These are phyloP conservation scores for Brassica carinata DNA, from an alignment of 345 rosid species.

Conservation along the genomic window DNA sequence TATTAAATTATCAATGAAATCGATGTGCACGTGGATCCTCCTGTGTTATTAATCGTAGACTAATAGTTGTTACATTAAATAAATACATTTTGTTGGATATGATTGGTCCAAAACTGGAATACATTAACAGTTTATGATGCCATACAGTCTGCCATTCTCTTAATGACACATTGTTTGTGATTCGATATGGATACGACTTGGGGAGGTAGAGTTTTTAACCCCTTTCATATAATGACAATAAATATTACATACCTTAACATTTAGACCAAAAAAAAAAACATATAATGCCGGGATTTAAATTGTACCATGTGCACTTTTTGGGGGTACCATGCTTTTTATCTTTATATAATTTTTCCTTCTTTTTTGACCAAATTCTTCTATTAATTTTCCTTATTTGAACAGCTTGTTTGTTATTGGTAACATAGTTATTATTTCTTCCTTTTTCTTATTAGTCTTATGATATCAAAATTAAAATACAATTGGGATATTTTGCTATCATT, in stretches of 20 bases:
- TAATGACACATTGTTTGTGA: constrained; percentile 32
- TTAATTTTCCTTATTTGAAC: too few species aligned
- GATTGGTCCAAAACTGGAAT: too few species aligned
- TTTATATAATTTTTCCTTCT: neutral
- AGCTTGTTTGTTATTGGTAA: too few species aligned
- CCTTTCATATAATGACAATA: neutral
- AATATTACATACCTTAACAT: too few species aligned
- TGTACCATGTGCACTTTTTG: constrained; percentile 4
- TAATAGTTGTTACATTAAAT: neutral
- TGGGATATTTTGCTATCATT: neutral
- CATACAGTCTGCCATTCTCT: constrained; percentile 48
- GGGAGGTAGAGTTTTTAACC: constrained; percentile 20
- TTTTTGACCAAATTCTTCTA: too few species aligned
- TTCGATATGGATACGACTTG: constrained; percentile 41
- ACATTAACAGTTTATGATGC: neutral
- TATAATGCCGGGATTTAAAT: neutral
- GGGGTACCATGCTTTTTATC: neutral
- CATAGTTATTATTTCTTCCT: neutral
- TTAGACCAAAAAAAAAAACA: too few species aligned
- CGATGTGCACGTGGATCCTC: constrained; percentile 34
- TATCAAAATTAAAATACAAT: neutral
- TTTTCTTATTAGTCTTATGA: neutral
- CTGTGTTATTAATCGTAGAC: constrained; percentile 22
- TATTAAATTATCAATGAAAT: constrained; percentile 6
- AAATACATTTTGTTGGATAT: neutral